phyloP scores from a whole-genome alignment of 192 early-diverging fungal genomes.

The Pilobolus umbonatus region DNA sequence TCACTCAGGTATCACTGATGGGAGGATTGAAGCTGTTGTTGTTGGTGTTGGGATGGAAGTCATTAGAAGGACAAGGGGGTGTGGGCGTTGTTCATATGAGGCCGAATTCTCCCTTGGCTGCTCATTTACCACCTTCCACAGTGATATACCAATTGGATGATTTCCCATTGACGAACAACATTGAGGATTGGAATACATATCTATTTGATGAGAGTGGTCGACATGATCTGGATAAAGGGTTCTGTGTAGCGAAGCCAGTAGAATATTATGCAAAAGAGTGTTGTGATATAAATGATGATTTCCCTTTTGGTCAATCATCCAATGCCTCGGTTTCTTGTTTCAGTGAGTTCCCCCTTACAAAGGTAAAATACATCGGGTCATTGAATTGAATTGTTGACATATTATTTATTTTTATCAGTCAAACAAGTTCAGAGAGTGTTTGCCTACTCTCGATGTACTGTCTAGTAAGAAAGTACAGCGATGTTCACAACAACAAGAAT shows the following conservation, averaged over 20 bases:
- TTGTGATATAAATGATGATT: constrained; percentile 48
- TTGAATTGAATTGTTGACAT: too few species aligned
- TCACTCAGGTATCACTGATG: constrained; percentile 35
- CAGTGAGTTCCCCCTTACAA: background rate
- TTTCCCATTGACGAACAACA: constrained; percentile 19
- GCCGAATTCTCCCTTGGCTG: constrained; percentile 41
- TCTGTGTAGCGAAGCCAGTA: constrained; percentile 35
- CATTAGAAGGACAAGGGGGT: constrained; percentile 44
- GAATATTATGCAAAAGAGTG: constrained; percentile 30
- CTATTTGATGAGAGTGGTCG: constrained; percentile 27
- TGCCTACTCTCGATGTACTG: constrained; percentile 40
- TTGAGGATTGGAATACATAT: constrained; percentile 44
- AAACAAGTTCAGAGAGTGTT: constrained; percentile 22
- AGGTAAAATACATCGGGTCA: too few species aligned
- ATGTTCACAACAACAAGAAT: constrained; percentile 37
- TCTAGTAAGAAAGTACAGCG: constrained; percentile 20
- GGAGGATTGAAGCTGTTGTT: constrained; percentile 40
- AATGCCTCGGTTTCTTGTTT: constrained; percentile 26
- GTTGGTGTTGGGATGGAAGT: constrained; percentile 44
- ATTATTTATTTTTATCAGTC: too few species aligned
- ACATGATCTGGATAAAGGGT: constrained; percentile 33
- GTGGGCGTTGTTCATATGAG: constrained; percentile 56
- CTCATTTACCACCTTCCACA: constrained; percentile 37
- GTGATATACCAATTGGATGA: constrained; percentile 36
- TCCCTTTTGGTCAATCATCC: constrained; percentile 51